Percentiles rank a stretch among this genome's conserved stretches.
These are phyloP conservation scores for Mimosa pudica DNA, from an alignment of 306 rosid genomes.

Conservation along the genomic window DNA sequence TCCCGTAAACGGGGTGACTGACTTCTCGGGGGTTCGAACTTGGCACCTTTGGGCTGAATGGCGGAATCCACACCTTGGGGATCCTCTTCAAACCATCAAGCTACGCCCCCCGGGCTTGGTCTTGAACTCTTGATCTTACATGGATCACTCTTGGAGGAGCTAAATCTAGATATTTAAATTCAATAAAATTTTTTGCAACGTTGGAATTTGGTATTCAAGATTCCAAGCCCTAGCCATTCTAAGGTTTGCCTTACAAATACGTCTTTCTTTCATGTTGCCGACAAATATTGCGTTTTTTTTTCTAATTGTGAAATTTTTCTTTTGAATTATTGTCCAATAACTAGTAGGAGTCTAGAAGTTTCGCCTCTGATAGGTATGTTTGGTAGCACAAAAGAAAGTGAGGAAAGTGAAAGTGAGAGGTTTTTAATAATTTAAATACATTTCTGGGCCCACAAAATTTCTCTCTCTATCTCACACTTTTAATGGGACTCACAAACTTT, in stretches of 20 bases:
- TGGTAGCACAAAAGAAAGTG: no score
- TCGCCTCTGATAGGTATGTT: not conserved
- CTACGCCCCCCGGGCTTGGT: no score
- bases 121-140: not conserved
- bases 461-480: no score
- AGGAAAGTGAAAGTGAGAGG: no score
- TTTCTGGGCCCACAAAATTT: no score
- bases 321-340: not conserved
- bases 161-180: not conserved
- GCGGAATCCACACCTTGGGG: no score
- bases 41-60: no score
- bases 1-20: no score
- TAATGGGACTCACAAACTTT: no score
- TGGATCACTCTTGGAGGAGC: not conserved
- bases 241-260: not conserved
- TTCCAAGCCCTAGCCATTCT: not conserved
- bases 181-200: not conserved
- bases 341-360: not conserved
- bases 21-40: no score
- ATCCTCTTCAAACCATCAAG: no score
- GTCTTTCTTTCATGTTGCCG: not conserved
- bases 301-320: not conserved
- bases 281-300: not conserved
- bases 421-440: no score
- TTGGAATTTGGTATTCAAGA: not conserved